Conservation (phyloP, 2,329 filamentous ascomycete species). For the Ceratocystis huliohia region DNA sequence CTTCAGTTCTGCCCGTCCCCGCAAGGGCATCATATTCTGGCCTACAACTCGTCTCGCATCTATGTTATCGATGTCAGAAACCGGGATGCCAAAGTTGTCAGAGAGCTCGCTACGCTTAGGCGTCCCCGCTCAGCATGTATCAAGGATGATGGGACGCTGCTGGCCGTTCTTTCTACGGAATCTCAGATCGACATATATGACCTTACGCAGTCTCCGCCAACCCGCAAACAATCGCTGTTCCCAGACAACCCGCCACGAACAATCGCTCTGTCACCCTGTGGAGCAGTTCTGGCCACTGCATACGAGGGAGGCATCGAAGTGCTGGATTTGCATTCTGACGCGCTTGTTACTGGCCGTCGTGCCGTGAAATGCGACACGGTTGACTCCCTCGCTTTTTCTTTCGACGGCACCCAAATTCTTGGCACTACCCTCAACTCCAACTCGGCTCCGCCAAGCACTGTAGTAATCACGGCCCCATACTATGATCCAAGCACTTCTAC, state of each 20-base stretch:
- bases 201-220: constrained; percentile 50
- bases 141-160: constrained; percentile 59
- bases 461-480: constrained; percentile 67
- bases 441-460: constrained; percentile 47
- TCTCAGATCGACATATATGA: constrained; percentile 82
- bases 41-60: constrained; percentile 75
- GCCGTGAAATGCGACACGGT: constrained; percentile 68
- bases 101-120: constrained; percentile 68
- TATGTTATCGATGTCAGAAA: constrained; percentile 60
- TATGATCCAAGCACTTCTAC: constrained; percentile 58
- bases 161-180: constrained; percentile 69
- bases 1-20: constrained; percentile 75
- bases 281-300: constrained; percentile 68
- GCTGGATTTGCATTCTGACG: constrained; percentile 54
- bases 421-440: constrained; percentile 57
- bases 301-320: constrained; percentile 87
- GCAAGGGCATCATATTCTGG: constrained; percentile 59
- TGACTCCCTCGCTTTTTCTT: constrained; percentile 61
- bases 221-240: constrained; percentile 59
- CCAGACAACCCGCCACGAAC: constrained; percentile 67
- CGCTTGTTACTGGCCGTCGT: constrained; percentile 52
- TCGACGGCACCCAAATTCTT: constrained; percentile 64
- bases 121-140: constrained; percentile 67
- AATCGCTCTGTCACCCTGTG: constrained; percentile 69
- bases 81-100: constrained; percentile 48